These are phyloP conservation scores for Salix viminalis DNA, from an alignment of 345 rosid species.

Conservation along the genomic window DNA sequence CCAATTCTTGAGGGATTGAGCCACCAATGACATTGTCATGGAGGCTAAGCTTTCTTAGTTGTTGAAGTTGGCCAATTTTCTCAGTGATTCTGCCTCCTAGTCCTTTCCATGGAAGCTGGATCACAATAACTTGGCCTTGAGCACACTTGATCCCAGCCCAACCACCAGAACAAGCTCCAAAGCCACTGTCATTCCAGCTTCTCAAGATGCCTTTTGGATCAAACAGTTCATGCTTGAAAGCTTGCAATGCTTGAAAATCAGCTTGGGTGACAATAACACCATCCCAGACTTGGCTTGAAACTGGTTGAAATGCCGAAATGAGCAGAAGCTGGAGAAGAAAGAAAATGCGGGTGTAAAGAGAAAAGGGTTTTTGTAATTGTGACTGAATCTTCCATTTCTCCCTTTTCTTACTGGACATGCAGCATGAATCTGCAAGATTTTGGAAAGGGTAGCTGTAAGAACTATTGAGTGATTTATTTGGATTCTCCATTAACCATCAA, in stretches of 20 bases:
- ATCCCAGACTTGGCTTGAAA: constrained; percentile 23
- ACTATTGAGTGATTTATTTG: background rate
- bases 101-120: constrained; percentile 28
- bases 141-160: constrained; percentile 30
- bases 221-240: constrained; percentile 19
- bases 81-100: constrained; percentile 23
- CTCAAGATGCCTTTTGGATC: constrained; percentile 19
- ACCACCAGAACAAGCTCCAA: constrained; percentile 30
- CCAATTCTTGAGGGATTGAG: constrained; percentile 16
- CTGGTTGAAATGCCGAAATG: constrained; percentile 2
- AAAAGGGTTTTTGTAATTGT: background rate
- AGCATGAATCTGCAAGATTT: constrained; percentile 17
- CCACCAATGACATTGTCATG: constrained; percentile 24
- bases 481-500: constrained; percentile 4
- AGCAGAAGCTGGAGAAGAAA: constrained; percentile 5
- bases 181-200: constrained; percentile 25
- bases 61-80: constrained; percentile 26
- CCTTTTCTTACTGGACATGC: constrained; percentile 20
- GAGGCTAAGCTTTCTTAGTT: constrained; percentile 21
- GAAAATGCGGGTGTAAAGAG: background rate
- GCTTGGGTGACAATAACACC: constrained; percentile 24
- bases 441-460: constrained; percentile 8
- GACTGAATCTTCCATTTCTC: constrained; percentile 21
- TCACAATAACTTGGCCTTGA: constrained; percentile 27
- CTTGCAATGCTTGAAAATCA: constrained; percentile 24